These are phyloP conservation scores for Globisporangium rhizosaccharum DNA, from an alignment of 352 stramenopile genomes.

Conservation along the genomic window DNA sequence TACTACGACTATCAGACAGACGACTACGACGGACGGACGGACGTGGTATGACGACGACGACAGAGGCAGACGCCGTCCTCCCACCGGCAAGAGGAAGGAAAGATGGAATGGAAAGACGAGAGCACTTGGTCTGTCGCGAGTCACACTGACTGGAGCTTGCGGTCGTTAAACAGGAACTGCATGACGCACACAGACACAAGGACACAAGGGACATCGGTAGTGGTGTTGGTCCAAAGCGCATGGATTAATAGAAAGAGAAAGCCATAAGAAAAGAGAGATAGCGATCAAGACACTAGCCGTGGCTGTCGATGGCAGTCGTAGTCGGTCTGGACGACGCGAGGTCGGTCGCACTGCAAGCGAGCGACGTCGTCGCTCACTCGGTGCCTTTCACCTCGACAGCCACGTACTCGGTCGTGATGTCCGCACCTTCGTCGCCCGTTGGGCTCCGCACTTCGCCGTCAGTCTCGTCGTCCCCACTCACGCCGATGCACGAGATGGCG, in stretches of 20 bases:
- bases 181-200: background rate
- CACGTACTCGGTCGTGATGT: constrained; percentile 48
- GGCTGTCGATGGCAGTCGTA: background rate
- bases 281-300: background rate
- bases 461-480: constrained; percentile 26
- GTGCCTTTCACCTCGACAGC: constrained; percentile 33
- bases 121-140: too few species aligned
- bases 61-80: too few species aligned
- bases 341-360: too few species aligned
- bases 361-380: constrained; percentile 1
- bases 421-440: constrained; percentile 64
- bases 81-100: too few species aligned
- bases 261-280: background rate
- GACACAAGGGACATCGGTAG: background rate
- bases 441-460: constrained; percentile 38
- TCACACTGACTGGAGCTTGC: background rate
- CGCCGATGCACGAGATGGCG: constrained; percentile 66
- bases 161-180: background rate
- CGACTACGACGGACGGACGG: too few species aligned
- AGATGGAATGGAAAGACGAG: too few species aligned
- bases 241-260: constrained; percentile 4
- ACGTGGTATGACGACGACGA: too few species aligned
- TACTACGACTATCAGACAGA: too few species aligned
- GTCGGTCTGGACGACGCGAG: background rate
- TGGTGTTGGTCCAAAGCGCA: background rate